Evolutionary conservation across 805 yeast genomes (phyloP).

Genomic region (Yarrowia sp.): DNA sequence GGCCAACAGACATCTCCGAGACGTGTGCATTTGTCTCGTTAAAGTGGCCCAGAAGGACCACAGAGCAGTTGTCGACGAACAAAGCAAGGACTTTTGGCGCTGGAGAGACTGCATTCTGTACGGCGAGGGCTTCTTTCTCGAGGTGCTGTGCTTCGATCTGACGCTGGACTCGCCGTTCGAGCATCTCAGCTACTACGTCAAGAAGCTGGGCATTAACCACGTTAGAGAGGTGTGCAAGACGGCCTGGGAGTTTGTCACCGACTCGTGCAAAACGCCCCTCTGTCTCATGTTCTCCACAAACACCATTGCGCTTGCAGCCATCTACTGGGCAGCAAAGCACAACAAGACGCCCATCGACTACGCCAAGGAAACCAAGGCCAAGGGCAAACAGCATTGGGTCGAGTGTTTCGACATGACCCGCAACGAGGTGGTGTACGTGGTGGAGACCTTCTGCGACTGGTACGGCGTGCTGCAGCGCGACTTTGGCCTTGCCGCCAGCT

Average conservation of each 20-base stretch:
- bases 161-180: constrained; percentile 44
- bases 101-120: constrained; percentile 50
- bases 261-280: constrained; percentile 42
- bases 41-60: constrained; percentile 47
- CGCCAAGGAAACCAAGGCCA: constrained; percentile 15
- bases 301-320: constrained; percentile 42
- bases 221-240: constrained; percentile 34
- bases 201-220: constrained; percentile 32
- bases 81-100: constrained; percentile 49
- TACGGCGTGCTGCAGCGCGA: constrained; percentile 3
- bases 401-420: constrained; percentile 25
- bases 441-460: constrained; percentile 21
- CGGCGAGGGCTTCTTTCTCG: constrained; percentile 48
- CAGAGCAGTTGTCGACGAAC: constrained; percentile 45
- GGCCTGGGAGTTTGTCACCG: constrained; percentile 43
- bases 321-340: constrained; percentile 39
- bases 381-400: constrained; percentile 23
- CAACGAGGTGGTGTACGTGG: constrained; percentile 15
- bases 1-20: constrained; percentile 48
- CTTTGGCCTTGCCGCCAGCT: background rate
- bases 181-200: constrained; percentile 29
- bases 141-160: constrained; percentile 50
- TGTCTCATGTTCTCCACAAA: constrained; percentile 37
- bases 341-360: constrained; percentile 18
- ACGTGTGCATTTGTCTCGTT: constrained; percentile 51